Base-by-base conservation (phyloP, 768 basidiomycete genomes). In the Rossbeevera mucosa region DNA sequence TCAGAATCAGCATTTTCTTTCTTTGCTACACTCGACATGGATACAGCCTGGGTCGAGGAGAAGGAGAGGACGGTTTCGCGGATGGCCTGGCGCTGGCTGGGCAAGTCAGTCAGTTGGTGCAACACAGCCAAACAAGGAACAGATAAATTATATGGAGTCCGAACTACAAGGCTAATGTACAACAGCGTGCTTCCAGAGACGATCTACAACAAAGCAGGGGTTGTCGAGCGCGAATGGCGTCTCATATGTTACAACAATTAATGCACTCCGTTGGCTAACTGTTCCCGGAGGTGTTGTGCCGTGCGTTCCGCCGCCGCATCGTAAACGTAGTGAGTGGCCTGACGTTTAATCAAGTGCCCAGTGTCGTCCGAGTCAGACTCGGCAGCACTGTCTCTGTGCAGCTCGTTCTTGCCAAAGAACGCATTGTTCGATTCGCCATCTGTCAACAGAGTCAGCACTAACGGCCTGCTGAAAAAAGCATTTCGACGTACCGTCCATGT, bases 291-390 rank as follows among this genome's bases (percentile, higher is more conserved):
- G 51, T 81, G 74, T 71, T 83, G 76, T 58, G 79, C 73, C 48
- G 82, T 81, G 56, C 88, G 80, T 67, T 95, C 92, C 22, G 91
- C 91, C 5, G 86, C 91, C 0, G 93, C 93, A 64, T 96, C 93
- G 66, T 96, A 96, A n/a, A 88, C 91, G 69, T 86, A 94, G 13
- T 79, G 79, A 22, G 82, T 76, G 3, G 82, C 80, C 18, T 70
- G 76, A 44, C 77, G 79, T 56, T 61, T 62, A 25, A 65, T 33
- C 67, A 67, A 60, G 67, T 71, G 14, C 52, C 59, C 52, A 33
- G 45, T 42, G 16, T 80, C 78, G 21, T 82, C 82, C 9, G 75
- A 74, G 44, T 83, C 83, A 24, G 77, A 79, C 40, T 82, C 79
- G 12, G 66, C 50, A 5, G 52, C 47, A 58, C 67, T 48, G 64